Conservation (phyloP, 306 rosid species). For the Abrus precatorius region DNA sequence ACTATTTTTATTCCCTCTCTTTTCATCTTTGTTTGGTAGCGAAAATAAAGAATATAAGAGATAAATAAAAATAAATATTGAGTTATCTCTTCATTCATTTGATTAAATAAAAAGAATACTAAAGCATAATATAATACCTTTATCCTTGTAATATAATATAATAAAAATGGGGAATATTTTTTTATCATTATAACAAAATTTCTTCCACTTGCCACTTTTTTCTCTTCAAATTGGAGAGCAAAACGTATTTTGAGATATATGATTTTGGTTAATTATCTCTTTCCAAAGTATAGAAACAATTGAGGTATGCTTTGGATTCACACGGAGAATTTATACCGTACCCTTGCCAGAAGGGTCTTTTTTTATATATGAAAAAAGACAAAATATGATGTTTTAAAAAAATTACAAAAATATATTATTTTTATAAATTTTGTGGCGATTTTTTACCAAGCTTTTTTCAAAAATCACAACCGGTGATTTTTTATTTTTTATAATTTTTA, state of each 20-base stretch:
- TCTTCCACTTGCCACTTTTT: neutral
- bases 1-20: slow-evolving; percentile 9
- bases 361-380: no score
- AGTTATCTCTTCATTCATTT: neutral
- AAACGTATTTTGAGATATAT: neutral
- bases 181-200: neutral
- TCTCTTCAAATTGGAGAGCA: neutral
- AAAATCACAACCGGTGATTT: no score
- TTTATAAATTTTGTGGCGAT: no score
- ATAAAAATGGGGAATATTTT: neutral
- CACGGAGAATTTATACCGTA: no score
- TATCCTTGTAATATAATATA: neutral
- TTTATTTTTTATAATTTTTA: no score
- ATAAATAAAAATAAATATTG: neutral
- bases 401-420: no score
- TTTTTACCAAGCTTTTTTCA: no score
- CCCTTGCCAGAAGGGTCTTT: no score
- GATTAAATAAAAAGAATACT: neutral
- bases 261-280: neutral
- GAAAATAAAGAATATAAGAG: no score
- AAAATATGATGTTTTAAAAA: no score
- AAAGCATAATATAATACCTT: neutral
- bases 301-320: neutral
- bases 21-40: neutral
- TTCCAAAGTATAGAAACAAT: neutral